phyloP scores from a whole-genome alignment of 768 basidiomycete species.

The Boletellus ananiceps region DNA sequence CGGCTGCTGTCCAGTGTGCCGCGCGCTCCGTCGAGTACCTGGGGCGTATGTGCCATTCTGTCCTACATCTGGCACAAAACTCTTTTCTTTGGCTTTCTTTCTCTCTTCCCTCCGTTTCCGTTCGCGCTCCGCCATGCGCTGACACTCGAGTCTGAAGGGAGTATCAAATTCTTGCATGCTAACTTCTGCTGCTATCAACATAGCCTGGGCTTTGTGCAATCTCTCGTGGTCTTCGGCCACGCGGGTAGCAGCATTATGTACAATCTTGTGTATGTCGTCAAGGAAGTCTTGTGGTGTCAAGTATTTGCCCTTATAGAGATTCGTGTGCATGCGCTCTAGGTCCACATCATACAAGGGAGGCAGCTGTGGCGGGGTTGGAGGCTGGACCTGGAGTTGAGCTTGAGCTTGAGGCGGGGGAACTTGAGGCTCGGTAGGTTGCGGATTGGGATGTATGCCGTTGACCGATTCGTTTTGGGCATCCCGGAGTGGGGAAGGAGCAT shows the following conservation, averaged over 20 bases:
- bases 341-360: constrained; percentile 80
- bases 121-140: constrained; percentile 79
- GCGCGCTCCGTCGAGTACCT: constrained; percentile 65
- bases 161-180: constrained; percentile 84
- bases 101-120: constrained; percentile 56
- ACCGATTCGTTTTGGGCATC: constrained; percentile 32
- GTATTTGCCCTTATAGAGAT: constrained; percentile 82
- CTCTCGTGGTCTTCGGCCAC: constrained; percentile 66
- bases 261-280: constrained; percentile 74
- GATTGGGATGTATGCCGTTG: constrained; percentile 34
- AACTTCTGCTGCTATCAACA: constrained; percentile 83
- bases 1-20: constrained; percentile 66
- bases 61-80: constrained; percentile 18
- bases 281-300: constrained; percentile 87
- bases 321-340: constrained; percentile 83
- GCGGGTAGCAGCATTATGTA: constrained; percentile 64
- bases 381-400: constrained; percentile 34
- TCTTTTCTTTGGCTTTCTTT: constrained; percentile 36
- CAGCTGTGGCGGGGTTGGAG: constrained; percentile 30
- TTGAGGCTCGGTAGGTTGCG: constrained; percentile 18
- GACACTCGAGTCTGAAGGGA: constrained; percentile 75
- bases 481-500: constrained; percentile 16
- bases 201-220: constrained; percentile 76
- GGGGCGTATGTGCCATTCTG: constrained; percentile 37
- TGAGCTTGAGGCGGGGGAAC: constrained; percentile 34